Base-by-base conservation (phyloP, 768 basidiomycete species). In the Lentinula detonsa region DNA sequence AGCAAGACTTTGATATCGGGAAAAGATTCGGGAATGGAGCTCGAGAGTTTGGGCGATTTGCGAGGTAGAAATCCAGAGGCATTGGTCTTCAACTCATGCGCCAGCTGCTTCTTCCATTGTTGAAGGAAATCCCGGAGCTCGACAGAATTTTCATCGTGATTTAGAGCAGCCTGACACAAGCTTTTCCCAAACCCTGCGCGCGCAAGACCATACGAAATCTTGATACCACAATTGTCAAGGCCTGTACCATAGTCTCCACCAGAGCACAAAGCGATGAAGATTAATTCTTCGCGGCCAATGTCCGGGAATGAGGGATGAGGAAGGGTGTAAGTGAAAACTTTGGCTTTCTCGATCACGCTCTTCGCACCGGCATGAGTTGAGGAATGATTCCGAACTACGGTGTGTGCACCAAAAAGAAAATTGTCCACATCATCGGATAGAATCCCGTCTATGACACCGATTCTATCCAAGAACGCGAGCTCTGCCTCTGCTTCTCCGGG, bases 381-480 rank as follows among this genome's bases (percentile, higher is more conserved):
- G 86, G 80, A 63, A 90, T 92, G 64, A 37, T 96, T 97, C 68
- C 95, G 83, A 65, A 96, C 84, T 33, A 98, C 85, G 49, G 84
- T 85, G 5, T 75, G 81, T 1, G 93, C 94, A 21, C 95, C 94
- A 63, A 98, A 98, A 2, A 97, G 74, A 68, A 96, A 88, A 59
- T 86, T 95, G 68, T 98, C 95, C 1, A 95, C 94, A 67, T 97
- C 95, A 71, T 98, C 95, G 0, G 95, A 91, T 48, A 95, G 78
- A 28, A 97, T 83, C 0, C 87, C 92, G 69, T 98, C 95, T 60
- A 98, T 90, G 57, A 90, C 71, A 2, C 93, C 93, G 46, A 87
- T 82, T 4, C 81, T 21, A 92, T 94, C 0, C 81, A 76, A 7
- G 76, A 87, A 4, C 94, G 93, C 75, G 93, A 97, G 71, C 71